These are phyloP conservation scores for Teunomyces funiuensis DNA, from an alignment of 805 yeast genomes.

Conservation along the genomic window DNA sequence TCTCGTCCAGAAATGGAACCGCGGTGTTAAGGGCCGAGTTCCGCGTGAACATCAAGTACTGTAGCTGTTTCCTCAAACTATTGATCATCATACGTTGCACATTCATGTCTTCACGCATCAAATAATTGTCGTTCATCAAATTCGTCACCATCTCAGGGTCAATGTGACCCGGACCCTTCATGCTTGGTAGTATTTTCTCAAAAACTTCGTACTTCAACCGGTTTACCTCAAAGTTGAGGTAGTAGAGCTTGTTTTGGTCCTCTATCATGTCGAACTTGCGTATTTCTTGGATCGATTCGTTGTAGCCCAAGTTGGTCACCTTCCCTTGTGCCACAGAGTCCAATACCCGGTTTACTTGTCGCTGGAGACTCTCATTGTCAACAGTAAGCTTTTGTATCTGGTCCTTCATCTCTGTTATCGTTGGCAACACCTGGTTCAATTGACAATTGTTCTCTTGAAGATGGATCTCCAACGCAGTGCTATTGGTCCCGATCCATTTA, in stretches of 20 bases:
- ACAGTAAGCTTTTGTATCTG: slow-evolving; percentile 25
- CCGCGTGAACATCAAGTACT: slow-evolving; percentile 46
- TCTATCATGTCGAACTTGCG: slow-evolving; percentile 19
- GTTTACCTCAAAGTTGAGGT: slow-evolving; percentile 44
- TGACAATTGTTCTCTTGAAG: slow-evolving; percentile 30
- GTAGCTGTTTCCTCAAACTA: slow-evolving; percentile 51
- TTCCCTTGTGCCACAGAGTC: slow-evolving; percentile 51
- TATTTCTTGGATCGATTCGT: slow-evolving; percentile 48
- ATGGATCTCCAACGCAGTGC: slow-evolving; percentile 38
- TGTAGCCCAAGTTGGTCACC: slow-evolving; percentile 50
- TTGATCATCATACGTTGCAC: slow-evolving; percentile 44
- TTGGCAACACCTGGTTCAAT: slow-evolving; percentile 30
- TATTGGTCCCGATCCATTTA: slow-evolving; percentile 42
- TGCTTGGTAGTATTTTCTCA: slow-evolving; percentile 36
- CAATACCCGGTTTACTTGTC: slow-evolving; percentile 45
- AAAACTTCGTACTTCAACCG: slow-evolving; percentile 43
- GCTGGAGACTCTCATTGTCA: slow-evolving; percentile 42
- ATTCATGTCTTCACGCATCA: slow-evolving; percentile 48
- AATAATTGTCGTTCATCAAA: slow-evolving; percentile 36
- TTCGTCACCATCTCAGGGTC: slow-evolving; percentile 29
- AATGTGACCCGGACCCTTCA: slow-evolving; percentile 21
- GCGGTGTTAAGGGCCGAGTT: slow-evolving; percentile 22
- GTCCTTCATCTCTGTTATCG: slow-evolving; percentile 18
- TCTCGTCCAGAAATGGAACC: slow-evolving; percentile 7
- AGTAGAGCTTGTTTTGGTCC: slow-evolving; percentile 29